Percentiles rank a stretch among this genome's conserved stretches.
phyloP scores from a whole-genome alignment of 164 flowering plant species.

The Kalanchoe fedtschenkoi region DNA sequence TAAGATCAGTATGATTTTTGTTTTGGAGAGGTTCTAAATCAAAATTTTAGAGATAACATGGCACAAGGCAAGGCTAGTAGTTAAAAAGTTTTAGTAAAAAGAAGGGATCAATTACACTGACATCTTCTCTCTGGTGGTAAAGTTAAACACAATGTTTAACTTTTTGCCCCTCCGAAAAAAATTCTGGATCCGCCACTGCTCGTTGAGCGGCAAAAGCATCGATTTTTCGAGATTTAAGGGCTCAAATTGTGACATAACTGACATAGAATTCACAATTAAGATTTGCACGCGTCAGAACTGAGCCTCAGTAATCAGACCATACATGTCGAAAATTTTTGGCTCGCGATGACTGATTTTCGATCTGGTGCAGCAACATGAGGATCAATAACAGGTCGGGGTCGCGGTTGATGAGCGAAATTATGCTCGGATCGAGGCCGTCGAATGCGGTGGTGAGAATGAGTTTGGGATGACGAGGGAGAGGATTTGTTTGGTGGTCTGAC shows the following conservation, averaged over 20 bases:
- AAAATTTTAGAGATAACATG: too few species aligned
- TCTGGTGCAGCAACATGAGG: slow-evolving; percentile 65
- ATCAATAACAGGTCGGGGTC: slow-evolving; percentile 85
- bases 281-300: slow-evolving; percentile 53
- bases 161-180: too few species aligned
- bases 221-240: slow-evolving; percentile 68
- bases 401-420: slow-evolving; percentile 60
- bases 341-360: slow-evolving; percentile 72
- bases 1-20: too few species aligned
- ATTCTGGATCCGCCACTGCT: too few species aligned
- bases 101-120: too few species aligned
- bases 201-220: slow-evolving; percentile 41
- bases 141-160: too few species aligned
- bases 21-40: too few species aligned
- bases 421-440: slow-evolving; percentile 4
- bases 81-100: too few species aligned
- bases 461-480: slow-evolving; percentile 42
- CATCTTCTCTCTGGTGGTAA: too few species aligned
- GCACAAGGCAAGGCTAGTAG: too few species aligned
- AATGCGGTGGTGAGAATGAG: slow-evolving; percentile 44
- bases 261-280: slow-evolving; percentile 39
- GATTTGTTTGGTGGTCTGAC: slow-evolving; percentile 88
- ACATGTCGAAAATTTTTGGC: slow-evolving; percentile 51
- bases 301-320: slow-evolving; percentile 65
- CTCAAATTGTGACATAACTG: slow-evolving; percentile 71